Conservation (phyloP, 2,329 filamentous ascomycete genomes). For the Amauroascus niger region DNA sequence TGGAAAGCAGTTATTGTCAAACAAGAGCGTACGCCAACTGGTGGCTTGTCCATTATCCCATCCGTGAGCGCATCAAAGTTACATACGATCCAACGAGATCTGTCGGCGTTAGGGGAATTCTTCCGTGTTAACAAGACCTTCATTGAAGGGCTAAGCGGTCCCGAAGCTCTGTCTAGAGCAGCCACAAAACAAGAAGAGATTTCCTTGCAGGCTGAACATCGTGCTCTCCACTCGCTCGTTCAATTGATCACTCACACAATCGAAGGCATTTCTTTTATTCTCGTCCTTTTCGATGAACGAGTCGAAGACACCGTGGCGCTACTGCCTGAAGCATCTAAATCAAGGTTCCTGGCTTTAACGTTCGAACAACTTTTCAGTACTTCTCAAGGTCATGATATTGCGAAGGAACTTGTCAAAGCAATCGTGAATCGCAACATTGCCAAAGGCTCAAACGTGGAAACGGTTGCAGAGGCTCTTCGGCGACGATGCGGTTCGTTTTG, state of each 20-base stretch:
- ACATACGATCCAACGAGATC: slow-evolving; percentile 64
- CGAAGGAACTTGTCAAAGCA: slow-evolving; percentile 88
- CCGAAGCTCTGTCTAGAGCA: slow-evolving; percentile 69
- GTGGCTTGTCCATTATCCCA: slow-evolving; percentile 55
- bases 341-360: slow-evolving; percentile 64
- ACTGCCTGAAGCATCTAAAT: slow-evolving; percentile 59
- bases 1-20: slow-evolving; percentile 73
- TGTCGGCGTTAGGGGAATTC: slow-evolving; percentile 71
- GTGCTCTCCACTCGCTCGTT: slow-evolving; percentile 77
- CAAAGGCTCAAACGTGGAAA: slow-evolving; percentile 93
- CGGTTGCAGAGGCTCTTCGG: slow-evolving; percentile 85
- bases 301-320: slow-evolving; percentile 77
- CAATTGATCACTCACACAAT: slow-evolving; percentile 82
- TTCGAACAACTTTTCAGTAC: slow-evolving; percentile 83
- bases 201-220: slow-evolving; percentile 85
- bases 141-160: slow-evolving; percentile 88
- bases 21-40: slow-evolving; percentile 45
- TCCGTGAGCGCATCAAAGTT: slow-evolving; percentile 61
- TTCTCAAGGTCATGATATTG: slow-evolving; percentile 69
- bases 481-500: slow-evolving; percentile 94
- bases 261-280: slow-evolving; percentile 91
- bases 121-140: slow-evolving; percentile 78
- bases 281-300: slow-evolving; percentile 88
- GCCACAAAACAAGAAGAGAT: slow-evolving; percentile 82
- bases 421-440: slow-evolving; percentile 98